phyloP scores from a whole-genome alignment of 495 filamentous ascomycete genomes.

The Neurospora intermedia region DNA sequence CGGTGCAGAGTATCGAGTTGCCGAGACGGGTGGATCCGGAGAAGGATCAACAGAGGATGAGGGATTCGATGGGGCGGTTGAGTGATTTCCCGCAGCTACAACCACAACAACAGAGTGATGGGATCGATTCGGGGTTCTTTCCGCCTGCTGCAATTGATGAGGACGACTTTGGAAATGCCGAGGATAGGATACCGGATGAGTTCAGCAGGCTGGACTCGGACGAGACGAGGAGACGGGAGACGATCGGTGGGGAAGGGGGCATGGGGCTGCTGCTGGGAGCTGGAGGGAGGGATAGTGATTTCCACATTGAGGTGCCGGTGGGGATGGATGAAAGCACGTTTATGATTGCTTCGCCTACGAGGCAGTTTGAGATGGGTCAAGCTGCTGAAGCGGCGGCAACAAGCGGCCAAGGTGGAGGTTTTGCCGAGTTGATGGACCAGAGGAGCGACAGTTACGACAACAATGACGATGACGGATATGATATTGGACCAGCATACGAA shows the following conservation, averaged over 20 bases:
- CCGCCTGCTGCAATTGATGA: slow-evolving; percentile 21
- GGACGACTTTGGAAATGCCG: slow-evolving; percentile 6
- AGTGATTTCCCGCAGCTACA: slow-evolving; percentile 40
- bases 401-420: not conserved
- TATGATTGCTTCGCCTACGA: not conserved
- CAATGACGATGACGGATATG: slow-evolving; percentile 15
- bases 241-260: not conserved
- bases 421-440: slow-evolving; percentile 10
- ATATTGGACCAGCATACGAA: slow-evolving; percentile 6
- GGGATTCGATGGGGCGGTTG: slow-evolving; percentile 29
- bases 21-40: slow-evolving; percentile 51
- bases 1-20: slow-evolving; percentile 58
- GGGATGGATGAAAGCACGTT: slow-evolving; percentile 31
- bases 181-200: slow-evolving; percentile 31
- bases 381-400: not conserved
- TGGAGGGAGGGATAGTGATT: slow-evolving; percentile 30
- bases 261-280: not conserved
- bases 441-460: slow-evolving; percentile 16
- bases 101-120: slow-evolving; percentile 28
- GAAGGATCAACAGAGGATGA: slow-evolving; percentile 25
- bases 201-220: slow-evolving; percentile 26
- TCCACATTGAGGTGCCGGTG: slow-evolving; percentile 34
- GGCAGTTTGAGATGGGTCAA: not conserved
- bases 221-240: not conserved
- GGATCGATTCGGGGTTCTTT: slow-evolving; percentile 38